Evolutionary conservation across 2,329 filamentous ascomycete species (phyloP).

Genomic region (Pyrenophora seminiperda): DNA sequence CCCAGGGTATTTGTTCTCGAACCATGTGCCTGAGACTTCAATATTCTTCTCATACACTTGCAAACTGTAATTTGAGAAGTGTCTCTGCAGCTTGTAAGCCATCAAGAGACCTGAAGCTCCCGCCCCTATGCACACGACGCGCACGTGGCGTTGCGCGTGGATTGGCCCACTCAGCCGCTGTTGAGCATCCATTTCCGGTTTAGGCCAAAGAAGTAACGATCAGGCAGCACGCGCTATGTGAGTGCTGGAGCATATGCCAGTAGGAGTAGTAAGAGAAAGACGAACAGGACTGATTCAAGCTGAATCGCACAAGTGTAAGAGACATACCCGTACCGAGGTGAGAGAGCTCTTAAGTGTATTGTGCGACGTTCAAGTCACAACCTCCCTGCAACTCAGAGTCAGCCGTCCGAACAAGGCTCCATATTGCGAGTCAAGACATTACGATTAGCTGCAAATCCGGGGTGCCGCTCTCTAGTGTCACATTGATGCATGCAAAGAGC

Average conservation of each 20-base stretch:
- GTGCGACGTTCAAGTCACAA: neutral
- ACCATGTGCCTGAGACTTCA: slow-evolving; percentile 58
- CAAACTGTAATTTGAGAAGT: slow-evolving; percentile 52
- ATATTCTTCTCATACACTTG: slow-evolving; percentile 57
- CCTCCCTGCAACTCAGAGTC: slow-evolving; percentile 9
- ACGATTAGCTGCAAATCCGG: slow-evolving; percentile 1
- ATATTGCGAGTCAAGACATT: slow-evolving; percentile 14
- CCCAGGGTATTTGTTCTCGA: slow-evolving; percentile 56
- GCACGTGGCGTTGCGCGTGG: slow-evolving; percentile 44
- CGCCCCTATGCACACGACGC: slow-evolving; percentile 54
- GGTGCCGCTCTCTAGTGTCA: neutral
- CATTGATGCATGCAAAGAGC: neutral
- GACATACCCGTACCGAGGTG: neutral
- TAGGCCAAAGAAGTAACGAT: slow-evolving; percentile 30
- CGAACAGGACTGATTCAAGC: neutral
- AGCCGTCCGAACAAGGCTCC: neutral
- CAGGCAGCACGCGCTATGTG: slow-evolving; percentile 27
- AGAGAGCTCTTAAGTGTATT: slow-evolving; percentile 8
- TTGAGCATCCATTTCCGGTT: slow-evolving; percentile 34
- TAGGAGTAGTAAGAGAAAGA: neutral
- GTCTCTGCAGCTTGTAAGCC: slow-evolving; percentile 56
- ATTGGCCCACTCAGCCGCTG: slow-evolving; percentile 39
- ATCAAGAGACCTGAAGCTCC: slow-evolving; percentile 56
- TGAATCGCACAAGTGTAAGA: neutral
- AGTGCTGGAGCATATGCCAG: neutral